Conservation (phyloP, 352 stramenopile species). For the Globisporangium cylindrosporum region DNA sequence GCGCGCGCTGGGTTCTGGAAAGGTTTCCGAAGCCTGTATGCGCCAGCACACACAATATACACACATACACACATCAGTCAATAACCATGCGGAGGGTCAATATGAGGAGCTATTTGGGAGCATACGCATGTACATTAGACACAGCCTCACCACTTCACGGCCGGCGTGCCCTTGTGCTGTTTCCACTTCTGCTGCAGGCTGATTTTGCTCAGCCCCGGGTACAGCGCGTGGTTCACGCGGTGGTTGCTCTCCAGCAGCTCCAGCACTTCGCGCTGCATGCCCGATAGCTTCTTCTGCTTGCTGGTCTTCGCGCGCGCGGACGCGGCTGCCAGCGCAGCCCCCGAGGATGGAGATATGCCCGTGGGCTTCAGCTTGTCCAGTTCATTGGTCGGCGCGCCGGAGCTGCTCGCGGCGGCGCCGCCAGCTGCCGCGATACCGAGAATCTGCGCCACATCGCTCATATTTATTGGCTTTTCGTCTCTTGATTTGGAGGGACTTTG, state of each 20-base stretch:
- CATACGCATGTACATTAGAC: not conserved
- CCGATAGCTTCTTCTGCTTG: slow-evolving; percentile 57
- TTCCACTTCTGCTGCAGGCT: slow-evolving; percentile 70
- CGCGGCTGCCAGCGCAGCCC: not conserved
- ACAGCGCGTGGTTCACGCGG: slow-evolving; percentile 56
- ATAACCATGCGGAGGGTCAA: not conserved
- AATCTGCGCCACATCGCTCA: slow-evolving; percentile 76
- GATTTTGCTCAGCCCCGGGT: slow-evolving; percentile 53
- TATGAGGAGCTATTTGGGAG: too few species aligned
- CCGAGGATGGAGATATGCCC: slow-evolving; percentile 17
- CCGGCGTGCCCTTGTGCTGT: slow-evolving; percentile 33
- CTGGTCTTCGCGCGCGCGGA: slow-evolving; percentile 20
- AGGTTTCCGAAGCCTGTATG: slow-evolving; percentile 38
- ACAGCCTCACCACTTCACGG: slow-evolving; percentile 42
- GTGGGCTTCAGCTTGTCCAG: slow-evolving; percentile 58
- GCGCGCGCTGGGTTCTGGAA: slow-evolving; percentile 58
- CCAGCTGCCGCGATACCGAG: slow-evolving; percentile 38
- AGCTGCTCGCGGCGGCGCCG: slow-evolving; percentile 4
- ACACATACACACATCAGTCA: not conserved
- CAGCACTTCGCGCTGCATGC: slow-evolving; percentile 67
- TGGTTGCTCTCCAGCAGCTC: slow-evolving; percentile 63
- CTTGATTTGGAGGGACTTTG: not conserved
- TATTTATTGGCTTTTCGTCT: slow-evolving; percentile 16
- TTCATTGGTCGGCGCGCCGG: slow-evolving; percentile 19
- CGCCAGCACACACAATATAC: not conserved